phyloP scores from a whole-genome alignment of 225 moss, liverwort and hornwort species.

The Takakia lepidozioides region DNA sequence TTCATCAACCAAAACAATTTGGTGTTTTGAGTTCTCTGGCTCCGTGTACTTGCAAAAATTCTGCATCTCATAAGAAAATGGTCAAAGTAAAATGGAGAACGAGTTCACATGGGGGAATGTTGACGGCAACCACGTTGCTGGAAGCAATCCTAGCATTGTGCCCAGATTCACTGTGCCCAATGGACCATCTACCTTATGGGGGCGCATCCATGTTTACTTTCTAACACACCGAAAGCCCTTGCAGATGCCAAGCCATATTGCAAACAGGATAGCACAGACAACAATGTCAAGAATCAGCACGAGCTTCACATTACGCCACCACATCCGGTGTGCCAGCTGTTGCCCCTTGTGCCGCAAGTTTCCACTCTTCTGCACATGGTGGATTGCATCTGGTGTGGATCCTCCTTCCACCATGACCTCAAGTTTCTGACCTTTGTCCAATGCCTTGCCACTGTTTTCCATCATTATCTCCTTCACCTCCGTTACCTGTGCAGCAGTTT shows the following conservation, averaged over 20 bases:
- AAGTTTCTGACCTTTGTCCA: constrained; percentile 37
- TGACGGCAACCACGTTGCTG: too few relatives aligned
- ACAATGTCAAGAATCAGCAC: constrained; percentile 43
- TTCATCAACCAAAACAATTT: too few relatives aligned
- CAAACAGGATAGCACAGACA: constrained; percentile 35
- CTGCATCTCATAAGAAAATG: too few relatives aligned
- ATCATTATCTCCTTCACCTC: constrained; percentile 52
- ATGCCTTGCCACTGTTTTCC: constrained; percentile 28
- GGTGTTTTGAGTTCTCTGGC: too few relatives aligned
- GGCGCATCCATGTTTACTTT: too few relatives aligned
- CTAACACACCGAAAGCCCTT: constrained; percentile 36
- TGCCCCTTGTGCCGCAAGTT: constrained; percentile 17
- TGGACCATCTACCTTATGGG: too few relatives aligned
- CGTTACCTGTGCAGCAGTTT: constrained; percentile 15
- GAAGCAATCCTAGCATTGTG: too few relatives aligned
- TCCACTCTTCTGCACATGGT: constrained; percentile 4
- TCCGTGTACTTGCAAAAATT: too few relatives aligned
- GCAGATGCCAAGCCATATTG: constrained; percentile 51
- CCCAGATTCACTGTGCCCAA: too few relatives aligned
- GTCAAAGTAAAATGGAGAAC: too few relatives aligned
- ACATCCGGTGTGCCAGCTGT: constrained; percentile 23
- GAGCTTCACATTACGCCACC: constrained; percentile 47
- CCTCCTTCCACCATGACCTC: constrained; percentile 17
- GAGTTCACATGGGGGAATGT: too few relatives aligned
- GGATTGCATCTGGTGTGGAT: constrained; percentile 11